These are phyloP conservation scores for Artemisia tridentata DNA, from an alignment of 129 eudicot genomes.

Conservation along the genomic window DNA sequence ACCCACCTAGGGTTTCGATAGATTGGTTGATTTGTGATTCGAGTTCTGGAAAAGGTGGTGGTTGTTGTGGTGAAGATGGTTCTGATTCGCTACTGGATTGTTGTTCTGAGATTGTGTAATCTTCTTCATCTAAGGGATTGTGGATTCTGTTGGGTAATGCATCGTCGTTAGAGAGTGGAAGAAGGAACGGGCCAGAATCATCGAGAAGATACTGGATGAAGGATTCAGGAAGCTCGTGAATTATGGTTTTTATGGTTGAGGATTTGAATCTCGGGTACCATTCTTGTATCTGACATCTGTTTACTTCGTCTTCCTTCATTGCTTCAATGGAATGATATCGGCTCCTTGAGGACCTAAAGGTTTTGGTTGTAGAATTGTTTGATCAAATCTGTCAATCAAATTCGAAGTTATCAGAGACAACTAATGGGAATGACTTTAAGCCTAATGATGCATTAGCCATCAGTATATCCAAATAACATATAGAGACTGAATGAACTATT, in stretches of 20 bases:
- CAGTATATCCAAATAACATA: no score
- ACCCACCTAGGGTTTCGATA: slow-evolving; percentile 72
- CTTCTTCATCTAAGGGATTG: slow-evolving; percentile 83
- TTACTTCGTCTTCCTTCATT: slow-evolving; percentile 77
- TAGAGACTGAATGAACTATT: no score
- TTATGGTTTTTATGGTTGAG: slow-evolving; percentile 57
- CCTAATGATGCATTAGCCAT: no score
- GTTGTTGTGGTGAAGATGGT: slow-evolving; percentile 32
- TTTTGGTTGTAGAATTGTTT: not conserved
- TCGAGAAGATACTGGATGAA: slow-evolving; percentile 66
- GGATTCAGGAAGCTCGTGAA: slow-evolving; percentile 79
- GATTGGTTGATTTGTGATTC: slow-evolving; percentile 65
- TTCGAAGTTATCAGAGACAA: no score
- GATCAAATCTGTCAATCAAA: not conserved
- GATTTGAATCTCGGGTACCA: slow-evolving; percentile 81
- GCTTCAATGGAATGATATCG: not conserved
- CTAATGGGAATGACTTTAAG: no score
- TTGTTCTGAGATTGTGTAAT: slow-evolving; percentile 52
- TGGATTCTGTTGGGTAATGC: slow-evolving; percentile 79
- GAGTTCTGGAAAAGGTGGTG: slow-evolving; percentile 83
- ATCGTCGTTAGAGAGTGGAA: slow-evolving; percentile 61
- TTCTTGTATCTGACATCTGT: slow-evolving; percentile 78
- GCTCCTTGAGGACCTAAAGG: not conserved
- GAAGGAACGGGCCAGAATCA: slow-evolving; percentile 77
- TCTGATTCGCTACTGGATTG: slow-evolving; percentile 79